These are phyloP conservation scores for Lachancea quebecensis DNA, from an alignment of 805 yeast species.

Conservation along the genomic window DNA sequence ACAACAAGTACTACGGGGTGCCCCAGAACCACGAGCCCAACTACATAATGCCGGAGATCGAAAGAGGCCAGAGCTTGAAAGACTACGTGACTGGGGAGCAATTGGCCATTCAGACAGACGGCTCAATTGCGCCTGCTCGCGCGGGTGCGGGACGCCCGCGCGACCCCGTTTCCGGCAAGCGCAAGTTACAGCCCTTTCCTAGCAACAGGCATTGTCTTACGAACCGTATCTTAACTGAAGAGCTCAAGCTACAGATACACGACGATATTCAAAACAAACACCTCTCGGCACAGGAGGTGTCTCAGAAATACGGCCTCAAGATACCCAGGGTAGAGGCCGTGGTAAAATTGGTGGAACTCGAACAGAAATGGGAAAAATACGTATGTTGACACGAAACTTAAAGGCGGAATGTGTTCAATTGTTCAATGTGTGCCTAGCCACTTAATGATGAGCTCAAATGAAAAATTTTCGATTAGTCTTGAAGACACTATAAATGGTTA, in stretches of 20 bases:
- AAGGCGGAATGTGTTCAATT: no score
- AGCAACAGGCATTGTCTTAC: slow-evolving; percentile 63
- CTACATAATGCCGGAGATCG: slow-evolving; percentile 54
- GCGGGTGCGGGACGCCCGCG: slow-evolving; percentile 11
- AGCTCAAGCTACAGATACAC: slow-evolving; percentile 54
- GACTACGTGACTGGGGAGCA: slow-evolving; percentile 32
- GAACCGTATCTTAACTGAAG: slow-evolving; percentile 50
- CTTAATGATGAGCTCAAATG: slow-evolving; percentile 41
- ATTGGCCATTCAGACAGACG: slow-evolving; percentile 19
- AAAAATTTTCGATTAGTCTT: slow-evolving; percentile 63
- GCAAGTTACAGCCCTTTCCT: slow-evolving; percentile 72
- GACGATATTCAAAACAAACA: slow-evolving; percentile 48
- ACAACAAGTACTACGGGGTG: slow-evolving; percentile 68
- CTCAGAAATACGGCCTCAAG: slow-evolving; percentile 71
- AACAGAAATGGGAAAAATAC: slow-evolving; percentile 49
- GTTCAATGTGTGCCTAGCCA: no score
- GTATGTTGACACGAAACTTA: slow-evolving; percentile 39
- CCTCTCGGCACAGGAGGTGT: slow-evolving; percentile 60
- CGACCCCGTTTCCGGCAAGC: slow-evolving; percentile 9
- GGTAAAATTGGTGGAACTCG: slow-evolving; percentile 57
- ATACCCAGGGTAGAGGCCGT: slow-evolving; percentile 89
- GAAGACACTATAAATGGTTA: slow-evolving; percentile 59
- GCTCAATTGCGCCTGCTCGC: slow-evolving; percentile 11
- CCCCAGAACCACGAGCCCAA: slow-evolving; percentile 65
- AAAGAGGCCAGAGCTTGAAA: slow-evolving; percentile 34